Evolutionary conservation across 2,329 filamentous ascomycete species (phyloP), one percentile per base, ranked within the genome.

Genomic region (Verticillium dahliae): DNA sequence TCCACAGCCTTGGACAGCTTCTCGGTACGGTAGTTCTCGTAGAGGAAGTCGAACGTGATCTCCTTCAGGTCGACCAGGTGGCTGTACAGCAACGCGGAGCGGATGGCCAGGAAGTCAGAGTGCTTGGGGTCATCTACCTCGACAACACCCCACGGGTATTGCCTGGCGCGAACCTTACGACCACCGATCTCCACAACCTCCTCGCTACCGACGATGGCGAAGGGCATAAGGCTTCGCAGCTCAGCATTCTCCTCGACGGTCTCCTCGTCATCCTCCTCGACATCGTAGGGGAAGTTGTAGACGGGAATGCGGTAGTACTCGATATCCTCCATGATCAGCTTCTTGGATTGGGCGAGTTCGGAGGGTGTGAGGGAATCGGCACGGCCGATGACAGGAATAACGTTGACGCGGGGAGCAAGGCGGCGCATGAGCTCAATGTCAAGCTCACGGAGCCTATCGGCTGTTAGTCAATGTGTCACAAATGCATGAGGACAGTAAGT

Each of bases 1-100:
- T 97, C 93, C 69, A 99, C 95, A 76, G 92, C 97, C 91, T 98
- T 99, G 83, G 91, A 96, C 71, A 99, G 90, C 84, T 98, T 98
- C 90, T 99, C 95, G 73, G 95, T 99, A 91, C 95, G 92, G 86
- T 99, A 99, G 82, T 99, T 99, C 78, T 99, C 95, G 81, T 99
- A 99, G 67, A 99, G 83, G 89, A 99, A 99, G 79, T 99, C 95
- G 78, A 98, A 95, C 58, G 95, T 99, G 74, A 99, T 99, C 79
- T 99, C 95, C 88, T 99, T 99, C 72, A 99, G 81, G 77, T 99
- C 95, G 64, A 95, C 95, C 74, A 99, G 81, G 82, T 99, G 95
- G 79, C 92, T 97, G 85, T 99, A 95, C 65, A 99, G 86, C 62
- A 99, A 88, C 61, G 95, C 95, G 63, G 93, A 97, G 75, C 95